Percentiles rank a stretch among this genome's conserved stretches.
Conservation (phyloP, 1,284 basidiomycete genomes). For the Cryptococcus sp. region DNA sequence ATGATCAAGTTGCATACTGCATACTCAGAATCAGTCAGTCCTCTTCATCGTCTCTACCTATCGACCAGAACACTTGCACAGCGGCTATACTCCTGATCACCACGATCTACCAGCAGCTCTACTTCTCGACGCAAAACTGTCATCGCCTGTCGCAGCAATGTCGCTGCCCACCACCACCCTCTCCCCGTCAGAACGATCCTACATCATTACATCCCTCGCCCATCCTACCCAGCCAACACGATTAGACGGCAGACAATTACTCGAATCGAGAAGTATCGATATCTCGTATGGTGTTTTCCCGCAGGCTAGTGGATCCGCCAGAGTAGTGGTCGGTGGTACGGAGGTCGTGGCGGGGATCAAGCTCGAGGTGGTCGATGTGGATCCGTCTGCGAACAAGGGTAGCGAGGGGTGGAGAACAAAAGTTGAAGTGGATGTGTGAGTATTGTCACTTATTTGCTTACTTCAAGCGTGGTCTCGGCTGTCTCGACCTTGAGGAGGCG, state of each 20-base stretch:
- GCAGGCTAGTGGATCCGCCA: constrained; percentile 48
- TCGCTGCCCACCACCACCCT: constrained; percentile 24
- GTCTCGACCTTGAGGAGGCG: neutral
- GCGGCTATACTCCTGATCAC: too few relatives aligned
- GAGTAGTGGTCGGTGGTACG: constrained; percentile 45
- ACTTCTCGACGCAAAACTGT: neutral
- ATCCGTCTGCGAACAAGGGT: constrained; percentile 17
- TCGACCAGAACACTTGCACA: too few relatives aligned
- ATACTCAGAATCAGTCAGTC: too few relatives aligned
- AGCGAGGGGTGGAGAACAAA: constrained; percentile 39
- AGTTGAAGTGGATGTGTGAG: constrained; percentile 54
- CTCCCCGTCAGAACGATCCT: constrained; percentile 50
- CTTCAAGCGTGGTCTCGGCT: neutral
- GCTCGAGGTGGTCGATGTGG: constrained; percentile 47
- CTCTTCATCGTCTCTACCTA: too few relatives aligned
- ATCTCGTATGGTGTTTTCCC: constrained; percentile 50
- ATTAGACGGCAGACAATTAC: constrained; percentile 41
- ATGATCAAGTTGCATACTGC: too few relatives aligned
- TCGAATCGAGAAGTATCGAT: constrained; percentile 37
- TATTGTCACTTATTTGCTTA: neutral
- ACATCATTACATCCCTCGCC: constrained; percentile 48
- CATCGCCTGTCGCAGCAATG: constrained; percentile 8
- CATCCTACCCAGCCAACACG: constrained; percentile 43
- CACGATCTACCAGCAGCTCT: too few relatives aligned
- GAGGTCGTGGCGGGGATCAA: constrained; percentile 51